Percentiles rank a stretch among this genome's conserved stretches.
phyloP scores from a whole-genome alignment of 768 basidiomycete species.

The Guyanaporus albipodus region DNA sequence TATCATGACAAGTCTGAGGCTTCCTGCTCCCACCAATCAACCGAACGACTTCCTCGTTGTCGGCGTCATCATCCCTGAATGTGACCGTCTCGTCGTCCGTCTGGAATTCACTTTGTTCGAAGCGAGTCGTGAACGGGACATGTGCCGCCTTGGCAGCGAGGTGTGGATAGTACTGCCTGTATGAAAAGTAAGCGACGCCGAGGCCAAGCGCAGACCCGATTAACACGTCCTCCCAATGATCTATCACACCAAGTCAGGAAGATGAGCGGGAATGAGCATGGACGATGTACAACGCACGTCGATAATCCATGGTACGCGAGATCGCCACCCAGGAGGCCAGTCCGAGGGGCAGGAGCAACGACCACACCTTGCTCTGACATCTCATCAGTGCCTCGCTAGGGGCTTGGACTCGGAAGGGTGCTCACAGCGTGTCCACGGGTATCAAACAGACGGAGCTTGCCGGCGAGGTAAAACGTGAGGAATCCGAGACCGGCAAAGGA shows the following conservation, averaged over 20 bases:
- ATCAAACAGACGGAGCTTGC: conserved; percentile 89
- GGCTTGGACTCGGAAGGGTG: neutral
- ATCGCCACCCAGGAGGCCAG: conserved; percentile 73
- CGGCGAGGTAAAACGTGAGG: conserved; percentile 81
- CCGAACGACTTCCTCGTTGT: conserved; percentile 15
- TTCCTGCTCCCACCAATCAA: conserved; percentile 18
- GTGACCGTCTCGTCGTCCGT: neutral
- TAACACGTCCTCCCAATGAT: conserved; percentile 91
- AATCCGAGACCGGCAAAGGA: conserved; percentile 93
- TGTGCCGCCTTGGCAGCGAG: conserved; percentile 56
- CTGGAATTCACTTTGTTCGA: conserved; percentile 26
- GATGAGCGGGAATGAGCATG: neutral
- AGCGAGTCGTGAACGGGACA: conserved; percentile 67
- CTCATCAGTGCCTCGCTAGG: neutral
- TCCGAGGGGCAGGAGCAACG: conserved; percentile 68
- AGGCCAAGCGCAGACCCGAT: conserved; percentile 76
- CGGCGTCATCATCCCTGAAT: conserved; percentile 11
- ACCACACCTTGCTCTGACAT: conserved; percentile 71
- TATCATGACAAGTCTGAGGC: neutral
- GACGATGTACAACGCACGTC: conserved; percentile 50
- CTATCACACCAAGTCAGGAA: conserved; percentile 32
- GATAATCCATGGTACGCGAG: conserved; percentile 89
- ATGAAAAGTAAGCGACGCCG: conserved; percentile 65
- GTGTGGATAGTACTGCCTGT: conserved; percentile 78
- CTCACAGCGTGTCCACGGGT: conserved; percentile 65